Base-by-base conservation (phyloP, 73 alveolate genomes). In the Paramecium sexaurelia region DNA sequence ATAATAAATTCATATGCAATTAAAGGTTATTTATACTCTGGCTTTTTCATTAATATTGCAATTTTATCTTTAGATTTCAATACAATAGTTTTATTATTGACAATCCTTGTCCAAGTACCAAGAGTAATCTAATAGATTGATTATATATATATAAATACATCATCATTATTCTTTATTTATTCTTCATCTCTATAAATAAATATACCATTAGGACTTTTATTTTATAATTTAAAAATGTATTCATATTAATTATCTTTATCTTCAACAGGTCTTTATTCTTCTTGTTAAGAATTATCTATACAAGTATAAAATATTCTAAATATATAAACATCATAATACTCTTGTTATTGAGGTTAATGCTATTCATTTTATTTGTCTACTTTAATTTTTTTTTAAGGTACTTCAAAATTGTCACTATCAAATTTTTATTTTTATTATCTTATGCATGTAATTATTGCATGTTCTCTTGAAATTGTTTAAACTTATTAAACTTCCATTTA, bases 391-490 rank as follows among this genome's bases (percentile, higher is more conserved):
- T 61, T 61, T 61, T 61, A 24, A 11, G 83, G 83, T 61, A 61
- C 83, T 39, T 73, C 87, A 36, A 73, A 33, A 20, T 73, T 39
- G 9, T 73, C 57, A 13, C 43, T 36, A 11, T 73, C 87, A 20
- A 22, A 20, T 73, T 73, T 36, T 73, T 27, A 27, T 36, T 36
- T 73, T 36, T 13, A 39, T 73, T 36, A 11, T 73, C 87, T 73
- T 8, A 22, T 36, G 87, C 87, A 73, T 73, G 57, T 36, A 17
- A 73, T 73, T 5, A 9, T 19, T 33, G 87, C 87, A 73, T 73
- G 87, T 19, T 73, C 87, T 73, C 87, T 73, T 3, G 87, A 73
- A 73, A 73, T 73, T 17, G 55, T 73, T 39, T 73, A 24, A 15
- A 73, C 57, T 10, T 73, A 17, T 24, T 73, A 39, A 33, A 73